phyloP scores from a whole-genome alignment of 495 filamentous ascomycete genomes.

The Echria macrotheca region DNA sequence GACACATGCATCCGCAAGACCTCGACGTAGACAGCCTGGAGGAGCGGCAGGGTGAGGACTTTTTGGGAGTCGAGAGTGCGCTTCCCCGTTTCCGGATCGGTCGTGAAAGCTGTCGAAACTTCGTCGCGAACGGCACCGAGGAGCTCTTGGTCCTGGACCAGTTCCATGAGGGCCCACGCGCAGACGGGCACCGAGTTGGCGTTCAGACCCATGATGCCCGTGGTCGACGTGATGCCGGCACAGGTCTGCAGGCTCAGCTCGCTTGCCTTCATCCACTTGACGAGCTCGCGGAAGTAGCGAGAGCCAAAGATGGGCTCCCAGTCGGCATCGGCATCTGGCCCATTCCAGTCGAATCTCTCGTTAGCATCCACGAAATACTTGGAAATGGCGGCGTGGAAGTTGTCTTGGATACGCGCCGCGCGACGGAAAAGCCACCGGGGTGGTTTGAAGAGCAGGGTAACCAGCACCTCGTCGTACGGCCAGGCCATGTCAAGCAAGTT shows the following conservation, averaged over 20 bases:
- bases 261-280: not conserved
- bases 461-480: constrained; percentile 6
- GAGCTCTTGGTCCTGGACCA: constrained; percentile 22
- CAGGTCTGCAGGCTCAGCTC: not conserved
- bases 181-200: constrained; percentile 26
- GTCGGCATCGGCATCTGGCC: not conserved
- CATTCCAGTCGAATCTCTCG: not conserved
- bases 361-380: not conserved
- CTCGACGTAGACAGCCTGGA: constrained; percentile 37
- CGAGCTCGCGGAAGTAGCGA: not conserved
- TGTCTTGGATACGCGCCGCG: not conserved
- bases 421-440: not conserved
- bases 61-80: constrained; percentile 19
- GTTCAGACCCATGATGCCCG: constrained; percentile 12
- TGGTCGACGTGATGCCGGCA: not conserved
- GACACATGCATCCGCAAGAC: constrained; percentile 31
- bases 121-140: constrained; percentile 19
- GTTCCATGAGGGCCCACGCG: constrained; percentile 27
- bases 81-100: constrained; percentile 6
- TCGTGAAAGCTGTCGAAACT: constrained; percentile 7
- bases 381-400: not conserved
- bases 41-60: constrained; percentile 28
- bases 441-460: not conserved
- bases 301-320: constrained; percentile 4
- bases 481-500: constrained; percentile 7